Conservation (phyloP, 1,284 basidiomycete genomes). For the Malassezia equina region DNA sequence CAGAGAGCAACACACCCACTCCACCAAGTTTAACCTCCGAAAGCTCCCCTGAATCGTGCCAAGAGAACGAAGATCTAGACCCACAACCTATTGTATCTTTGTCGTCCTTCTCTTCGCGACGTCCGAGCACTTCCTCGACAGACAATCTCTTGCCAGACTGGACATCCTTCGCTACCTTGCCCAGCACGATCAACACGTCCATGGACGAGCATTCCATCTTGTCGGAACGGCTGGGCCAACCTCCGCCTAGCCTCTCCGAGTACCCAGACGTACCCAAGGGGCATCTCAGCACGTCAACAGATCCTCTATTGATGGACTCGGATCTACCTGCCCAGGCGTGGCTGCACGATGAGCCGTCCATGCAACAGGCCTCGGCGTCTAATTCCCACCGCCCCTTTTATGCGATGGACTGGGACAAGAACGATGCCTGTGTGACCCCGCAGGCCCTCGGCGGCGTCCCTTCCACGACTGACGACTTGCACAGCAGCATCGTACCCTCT, state of each 20-base stretch:
- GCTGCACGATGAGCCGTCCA: background rate
- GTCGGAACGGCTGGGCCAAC: background rate
- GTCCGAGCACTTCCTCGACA: background rate
- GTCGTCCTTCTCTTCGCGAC: background rate
- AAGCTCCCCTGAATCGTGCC: slow-evolving; percentile 15
- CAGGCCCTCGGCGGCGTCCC: background rate
- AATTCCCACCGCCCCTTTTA: background rate
- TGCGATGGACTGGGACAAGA: background rate
- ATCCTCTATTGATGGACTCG: background rate
- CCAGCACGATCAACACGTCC: background rate
- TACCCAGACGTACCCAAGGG: background rate
- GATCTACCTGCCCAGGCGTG: background rate
- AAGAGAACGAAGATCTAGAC: slow-evolving; percentile 5
- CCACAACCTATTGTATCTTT: background rate
- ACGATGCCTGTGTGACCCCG: background rate
- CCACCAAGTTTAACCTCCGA: slow-evolving; percentile 15
- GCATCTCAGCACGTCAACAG: background rate
- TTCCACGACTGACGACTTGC: background rate
- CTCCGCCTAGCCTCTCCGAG: background rate
- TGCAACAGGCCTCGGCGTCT: background rate
- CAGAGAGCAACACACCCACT: slow-evolving; percentile 9
- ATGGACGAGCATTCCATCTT: background rate
- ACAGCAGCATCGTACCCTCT: background rate
- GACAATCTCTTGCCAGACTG: slow-evolving; percentile 3
- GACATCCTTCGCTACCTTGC: background rate